Evolutionary conservation across 805 yeast genomes (phyloP).

Genomic region (Kodamaea restingae): DNA sequence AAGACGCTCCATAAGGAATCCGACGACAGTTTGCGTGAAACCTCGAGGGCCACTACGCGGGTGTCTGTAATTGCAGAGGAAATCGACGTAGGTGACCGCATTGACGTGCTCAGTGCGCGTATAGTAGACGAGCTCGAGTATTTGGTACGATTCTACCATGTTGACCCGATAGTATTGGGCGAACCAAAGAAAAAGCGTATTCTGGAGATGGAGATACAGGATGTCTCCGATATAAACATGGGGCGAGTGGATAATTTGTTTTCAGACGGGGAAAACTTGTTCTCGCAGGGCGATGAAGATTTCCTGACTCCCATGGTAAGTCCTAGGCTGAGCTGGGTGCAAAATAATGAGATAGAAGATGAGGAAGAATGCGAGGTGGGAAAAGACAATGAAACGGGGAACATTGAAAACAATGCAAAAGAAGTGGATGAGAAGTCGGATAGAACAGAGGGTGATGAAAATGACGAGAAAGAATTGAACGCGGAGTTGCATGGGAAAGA

Average conservation of each 20-base stretch:
- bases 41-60: too few relatives aligned
- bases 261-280: slow-evolving; percentile 19
- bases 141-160: slow-evolving; percentile 42
- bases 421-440: neutral
- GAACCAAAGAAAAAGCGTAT: neutral
- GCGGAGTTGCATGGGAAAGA: neutral
- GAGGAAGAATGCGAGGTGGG: too few relatives aligned
- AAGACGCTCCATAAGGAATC: slow-evolving; percentile 21
- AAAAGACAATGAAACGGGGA: too few relatives aligned
- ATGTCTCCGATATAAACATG: slow-evolving; percentile 37
- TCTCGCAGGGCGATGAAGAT: too few relatives aligned
- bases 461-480: neutral
- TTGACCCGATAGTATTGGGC: slow-evolving; percentile 1
- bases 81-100: slow-evolving; percentile 31
- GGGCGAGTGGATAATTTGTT: slow-evolving; percentile 35
- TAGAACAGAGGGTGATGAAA: neutral
- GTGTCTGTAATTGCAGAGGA: slow-evolving; percentile 9
- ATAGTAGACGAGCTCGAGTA: slow-evolving; percentile 65
- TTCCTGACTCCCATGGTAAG: neutral
- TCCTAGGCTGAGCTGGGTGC: neutral
- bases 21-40: neutral
- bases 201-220: slow-evolving; percentile 24
- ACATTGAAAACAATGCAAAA: too few relatives aligned
- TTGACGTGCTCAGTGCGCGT: slow-evolving; percentile 67
- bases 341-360: neutral